These are phyloP conservation scores for Lojkania enalia DNA, from an alignment of 2,329 filamentous ascomycete species.

Conservation along the genomic window DNA sequence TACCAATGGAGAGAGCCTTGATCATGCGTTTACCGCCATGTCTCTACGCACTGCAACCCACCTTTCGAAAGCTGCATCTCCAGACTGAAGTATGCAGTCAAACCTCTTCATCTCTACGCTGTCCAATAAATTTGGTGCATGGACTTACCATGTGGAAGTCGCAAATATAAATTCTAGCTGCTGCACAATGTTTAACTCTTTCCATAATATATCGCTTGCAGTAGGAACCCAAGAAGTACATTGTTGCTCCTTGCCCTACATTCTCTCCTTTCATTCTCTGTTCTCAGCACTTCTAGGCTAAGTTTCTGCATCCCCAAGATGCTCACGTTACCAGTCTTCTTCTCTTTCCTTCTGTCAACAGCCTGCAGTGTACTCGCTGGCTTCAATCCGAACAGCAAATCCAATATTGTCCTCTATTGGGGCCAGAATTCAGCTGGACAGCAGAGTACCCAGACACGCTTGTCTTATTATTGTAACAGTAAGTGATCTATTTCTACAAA, in stretches of 20 bases:
- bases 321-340: no score
- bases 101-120: neutral
- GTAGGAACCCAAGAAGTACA: neutral
- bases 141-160: neutral
- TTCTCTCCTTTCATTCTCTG: conserved; percentile 1
- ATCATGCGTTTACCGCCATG: neutral
- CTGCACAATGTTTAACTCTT: neutral
- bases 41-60: neutral
- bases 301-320: neutral
- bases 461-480: conserved; percentile 21
- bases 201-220: neutral
- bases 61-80: neutral
- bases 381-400: conserved; percentile 23
- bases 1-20: no score
- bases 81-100: no score
- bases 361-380: conserved; percentile 16
- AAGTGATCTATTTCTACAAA: neutral
- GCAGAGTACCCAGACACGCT: conserved; percentile 35
- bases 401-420: conserved; percentile 69
- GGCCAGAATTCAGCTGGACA: conserved; percentile 7
- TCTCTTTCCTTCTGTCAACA: conserved; percentile 5
- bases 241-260: neutral
- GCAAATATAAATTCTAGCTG: neutral
- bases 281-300: neutral
- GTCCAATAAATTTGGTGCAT: neutral